Evolutionary conservation across 768 basidiomycete genomes (phyloP), one percentile per base, ranked within the genome.

Genomic region (Tricholoma sp.): DNA sequence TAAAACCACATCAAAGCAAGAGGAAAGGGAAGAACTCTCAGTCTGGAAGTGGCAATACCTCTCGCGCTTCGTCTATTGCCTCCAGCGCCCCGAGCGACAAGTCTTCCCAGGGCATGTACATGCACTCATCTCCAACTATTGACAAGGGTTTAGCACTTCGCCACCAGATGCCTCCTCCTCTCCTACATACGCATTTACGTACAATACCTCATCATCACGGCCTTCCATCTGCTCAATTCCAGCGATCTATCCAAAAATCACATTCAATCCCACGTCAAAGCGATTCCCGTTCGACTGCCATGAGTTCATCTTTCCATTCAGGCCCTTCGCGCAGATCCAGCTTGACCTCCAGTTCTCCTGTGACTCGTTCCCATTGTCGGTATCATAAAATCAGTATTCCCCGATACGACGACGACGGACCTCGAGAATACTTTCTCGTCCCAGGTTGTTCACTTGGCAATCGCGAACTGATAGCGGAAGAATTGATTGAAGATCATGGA

Each of bases 311-410:
- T 52, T 52, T 61, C 18, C 56, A 59, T 11, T 60, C 55, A 27
- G 47, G 46, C 58, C 24, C 66, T 59, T 56, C 63, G 21, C 68
- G 65, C 9, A 59, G 58, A 19, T 43, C 64, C 45, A 55, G 64
- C 32, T 55, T 64, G 2, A 64, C 53, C 35, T 62, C 69, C 11
- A 76, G 70, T 54, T 77, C 83, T 2, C 84, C 83, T 0, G 78
- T 83, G 6, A 87, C 85, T 14, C 80, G 87, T 5, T 87, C 87
- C 3, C 78, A 87, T 54, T 89, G 87, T 61, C 82, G 83, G 39
- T 89, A 83, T 67, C 85, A 84, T 64, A 82, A 79, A 58, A 84
- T 89, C 63, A 84, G 83, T 60, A 66, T 89, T 19, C 85, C 84
- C 1, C 72, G 71, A 37, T 78, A 79, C 55, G 82, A 83, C 54